phyloP scores from a whole-genome alignment of 1,139 yeast species.

The Blastobotrys serpentis region DNA sequence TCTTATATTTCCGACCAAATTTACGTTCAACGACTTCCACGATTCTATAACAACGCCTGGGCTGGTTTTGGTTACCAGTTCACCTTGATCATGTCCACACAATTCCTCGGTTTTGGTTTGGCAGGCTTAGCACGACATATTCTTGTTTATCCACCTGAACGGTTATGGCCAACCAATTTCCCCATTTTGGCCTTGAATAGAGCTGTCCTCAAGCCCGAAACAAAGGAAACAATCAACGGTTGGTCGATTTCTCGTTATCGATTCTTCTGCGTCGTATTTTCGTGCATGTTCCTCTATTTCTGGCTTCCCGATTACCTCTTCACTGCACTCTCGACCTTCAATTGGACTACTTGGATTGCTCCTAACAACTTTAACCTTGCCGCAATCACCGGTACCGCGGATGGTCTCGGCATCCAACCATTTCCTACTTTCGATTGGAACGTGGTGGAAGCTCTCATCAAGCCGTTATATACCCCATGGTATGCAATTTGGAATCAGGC shows the following conservation, averaged over 20 bases:
- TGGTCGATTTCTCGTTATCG: slow-evolving; percentile 50
- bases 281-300: slow-evolving; percentile 49
- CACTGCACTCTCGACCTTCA: slow-evolving; percentile 49
- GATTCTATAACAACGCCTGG: slow-evolving; percentile 46
- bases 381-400: slow-evolving; percentile 47
- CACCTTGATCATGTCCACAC: slow-evolving; percentile 51
- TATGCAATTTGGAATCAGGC: slow-evolving; percentile 44
- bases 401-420: slow-evolving; percentile 60
- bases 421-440: slow-evolving; percentile 52
- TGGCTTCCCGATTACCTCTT: slow-evolving; percentile 59
- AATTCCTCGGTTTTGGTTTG: slow-evolving; percentile 60
- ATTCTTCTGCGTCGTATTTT: slow-evolving; percentile 44
- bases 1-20: slow-evolving; percentile 43
- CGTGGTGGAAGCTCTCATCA: slow-evolving; percentile 35
- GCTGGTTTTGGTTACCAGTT: slow-evolving; percentile 51
- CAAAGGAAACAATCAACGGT: slow-evolving; percentile 41
- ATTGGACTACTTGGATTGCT: slow-evolving; percentile 59
- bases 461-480: slow-evolving; percentile 45
- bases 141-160: slow-evolving; percentile 54
- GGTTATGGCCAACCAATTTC: slow-evolving; percentile 56
- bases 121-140: slow-evolving; percentile 60
- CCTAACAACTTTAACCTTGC: slow-evolving; percentile 54
- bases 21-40: slow-evolving; percentile 44
- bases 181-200: slow-evolving; percentile 56
- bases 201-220: slow-evolving; percentile 45